phyloP scores from a whole-genome alignment of 805 yeast species.

The Danielia oregonensis region DNA sequence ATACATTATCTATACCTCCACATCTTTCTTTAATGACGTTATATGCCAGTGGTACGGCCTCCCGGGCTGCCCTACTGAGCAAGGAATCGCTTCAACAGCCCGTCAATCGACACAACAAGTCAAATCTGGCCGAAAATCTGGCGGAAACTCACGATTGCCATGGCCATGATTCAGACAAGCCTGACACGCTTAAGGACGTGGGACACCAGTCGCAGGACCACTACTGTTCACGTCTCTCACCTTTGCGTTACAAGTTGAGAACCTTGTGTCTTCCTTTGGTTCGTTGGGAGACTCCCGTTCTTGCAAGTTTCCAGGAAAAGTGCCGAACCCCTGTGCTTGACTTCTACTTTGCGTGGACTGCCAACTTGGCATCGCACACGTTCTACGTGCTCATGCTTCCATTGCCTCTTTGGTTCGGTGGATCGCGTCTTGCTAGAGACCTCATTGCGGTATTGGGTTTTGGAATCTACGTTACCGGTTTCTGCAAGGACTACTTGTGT shows the following conservation, averaged over 20 bases:
- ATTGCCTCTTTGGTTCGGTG: slow-evolving; percentile 78
- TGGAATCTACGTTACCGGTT: slow-evolving; percentile 71
- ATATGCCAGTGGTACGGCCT: too few relatives aligned
- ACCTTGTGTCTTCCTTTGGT: slow-evolving; percentile 51
- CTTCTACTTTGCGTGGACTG: slow-evolving; percentile 78
- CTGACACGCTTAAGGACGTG: slow-evolving; percentile 61
- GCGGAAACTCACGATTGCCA: too few relatives aligned
- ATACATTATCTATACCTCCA: too few relatives aligned
- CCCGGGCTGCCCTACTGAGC: too few relatives aligned
- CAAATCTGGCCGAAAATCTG: too few relatives aligned
- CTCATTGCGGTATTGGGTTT: slow-evolving; percentile 57
- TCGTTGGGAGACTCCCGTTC: slow-evolving; percentile 57
- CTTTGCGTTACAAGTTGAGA: slow-evolving; percentile 53
- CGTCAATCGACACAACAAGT: too few relatives aligned
- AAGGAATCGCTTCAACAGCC: too few relatives aligned
- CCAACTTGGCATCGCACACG: slow-evolving; percentile 88
- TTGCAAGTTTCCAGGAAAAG: slow-evolving; percentile 53
- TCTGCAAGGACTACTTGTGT: slow-evolving; percentile 78
- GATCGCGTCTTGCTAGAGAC: slow-evolving; percentile 54
- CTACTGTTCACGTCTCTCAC: slow-evolving; percentile 55
- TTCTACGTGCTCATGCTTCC: slow-evolving; percentile 91
- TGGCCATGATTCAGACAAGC: too few relatives aligned
- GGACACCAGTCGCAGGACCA: slow-evolving; percentile 69
- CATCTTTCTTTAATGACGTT: too few relatives aligned
- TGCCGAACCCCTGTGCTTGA: slow-evolving; percentile 55